These are phyloP conservation scores for Usnea hakonensis DNA, from an alignment of 495 filamentous ascomycete genomes.

Conservation along the genomic window DNA sequence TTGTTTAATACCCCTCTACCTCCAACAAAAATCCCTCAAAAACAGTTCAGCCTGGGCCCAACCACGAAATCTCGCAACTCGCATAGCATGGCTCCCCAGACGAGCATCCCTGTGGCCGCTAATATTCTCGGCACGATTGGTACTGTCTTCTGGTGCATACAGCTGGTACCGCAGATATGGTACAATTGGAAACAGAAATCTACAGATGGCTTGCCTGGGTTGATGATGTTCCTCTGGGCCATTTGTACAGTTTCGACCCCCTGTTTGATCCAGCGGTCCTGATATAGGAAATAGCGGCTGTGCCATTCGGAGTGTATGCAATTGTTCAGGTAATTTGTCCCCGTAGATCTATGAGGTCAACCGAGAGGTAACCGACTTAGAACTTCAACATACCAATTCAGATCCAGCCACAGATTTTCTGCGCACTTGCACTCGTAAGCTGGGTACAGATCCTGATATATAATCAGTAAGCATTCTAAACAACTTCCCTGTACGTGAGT, in stretches of 20 bases:
- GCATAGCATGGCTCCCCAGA: conserved; percentile 18
- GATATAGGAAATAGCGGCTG: conserved; percentile 29
- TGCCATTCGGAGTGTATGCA: conserved; percentile 49
- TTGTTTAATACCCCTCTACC: background rate
- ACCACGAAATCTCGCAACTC: background rate
- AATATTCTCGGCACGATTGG: conserved; percentile 50
- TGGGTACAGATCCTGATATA: conserved; percentile 64
- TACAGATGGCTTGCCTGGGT: conserved; percentile 62
- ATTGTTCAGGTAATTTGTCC: conserved; percentile 38
- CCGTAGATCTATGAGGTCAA: conserved; percentile 30
- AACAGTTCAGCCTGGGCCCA: no score
- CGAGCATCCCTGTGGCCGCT: conserved; percentile 38
- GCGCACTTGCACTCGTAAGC: conserved; percentile 52
- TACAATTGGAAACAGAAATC: conserved; percentile 61
- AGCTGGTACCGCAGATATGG: conserved; percentile 57
- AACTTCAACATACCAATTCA: conserved; percentile 70
- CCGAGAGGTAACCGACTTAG: conserved; percentile 36
- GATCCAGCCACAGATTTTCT: conserved; percentile 66
- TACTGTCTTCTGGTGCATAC: conserved; percentile 49
- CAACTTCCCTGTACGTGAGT: background rate
- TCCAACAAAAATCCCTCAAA: background rate
- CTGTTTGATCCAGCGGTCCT: background rate
- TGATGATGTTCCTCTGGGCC: conserved; percentile 73
- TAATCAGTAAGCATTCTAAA: conserved; percentile 39
- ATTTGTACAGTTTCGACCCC: conserved; percentile 36